Base-by-base conservation (phyloP, 2,329 filamentous ascomycete genomes). In the Furcasterigmium sp. region DNA sequence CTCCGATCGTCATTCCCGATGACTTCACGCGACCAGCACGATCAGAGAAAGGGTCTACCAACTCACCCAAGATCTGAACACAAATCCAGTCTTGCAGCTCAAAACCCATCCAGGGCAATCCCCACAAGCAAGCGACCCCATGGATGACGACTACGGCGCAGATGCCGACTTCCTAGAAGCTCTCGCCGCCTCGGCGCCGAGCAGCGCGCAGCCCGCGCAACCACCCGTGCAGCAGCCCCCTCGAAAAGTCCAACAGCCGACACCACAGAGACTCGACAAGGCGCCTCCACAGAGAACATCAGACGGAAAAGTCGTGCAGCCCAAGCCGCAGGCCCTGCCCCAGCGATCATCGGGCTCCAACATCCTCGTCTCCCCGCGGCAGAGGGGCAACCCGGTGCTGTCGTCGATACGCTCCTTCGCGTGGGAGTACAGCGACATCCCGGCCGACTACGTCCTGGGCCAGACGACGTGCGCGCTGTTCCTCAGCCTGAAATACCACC, bases 361-460 rank as follows among this genome's bases (percentile, higher is more conserved):
- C 5, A 95, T 97, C 51, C 76, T 95, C 17, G 91, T 97, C 23
- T 96, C 91, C 28, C 85, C 88, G 14, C 82, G 91, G 32, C 91
- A 98, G 63, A 94, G 95, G 64, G 93, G 91, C 48, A 98, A 98
- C 56, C 93, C 93, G 0, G 86, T 97, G 39, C 70, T 98, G 23
- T 85, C 87, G 42, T 81, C 84, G 63, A 79, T 98, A 54, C 84
- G 85, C 47, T 83, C 85, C 1, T 75, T 94, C 46, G 80, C 90
- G 1, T 98, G 93, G 93, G 93, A 98, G 65, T 97, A 95, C 64
- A 91, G 88, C 48, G 91, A 97, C 57, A 95, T 95, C n/a, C 84
- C 86, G 2, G 88, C 91, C 25, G 93, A 98, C 67, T 98, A 94
- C 62, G 85, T 91, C 8, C 73, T 97, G 19, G 91, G 93, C 0